phyloP scores from a whole-genome alignment of 108 stramenopile species.

The Cylindrotheca fusiformis region DNA sequence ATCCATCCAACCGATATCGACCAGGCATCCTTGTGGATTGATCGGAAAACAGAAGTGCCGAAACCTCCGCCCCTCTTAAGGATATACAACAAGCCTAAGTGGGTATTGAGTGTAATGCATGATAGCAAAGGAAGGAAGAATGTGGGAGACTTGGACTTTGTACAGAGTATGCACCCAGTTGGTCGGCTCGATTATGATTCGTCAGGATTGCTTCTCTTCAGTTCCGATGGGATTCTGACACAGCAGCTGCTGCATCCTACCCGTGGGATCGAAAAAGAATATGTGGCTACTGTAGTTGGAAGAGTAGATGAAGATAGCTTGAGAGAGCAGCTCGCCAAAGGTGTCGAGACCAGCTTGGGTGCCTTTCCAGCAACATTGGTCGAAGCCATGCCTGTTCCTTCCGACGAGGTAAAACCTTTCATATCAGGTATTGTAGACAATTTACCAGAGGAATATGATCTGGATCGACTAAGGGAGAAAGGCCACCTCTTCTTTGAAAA shows the following conservation, averaged over 20 bases:
- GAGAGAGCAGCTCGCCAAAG: slow-evolving; percentile 42
- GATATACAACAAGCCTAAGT: slow-evolving; percentile 85
- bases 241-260: slow-evolving; percentile 77
- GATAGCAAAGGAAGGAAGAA: slow-evolving; percentile 54
- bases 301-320: slow-evolving; percentile 47
- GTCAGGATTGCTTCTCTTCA: slow-evolving; percentile 76
- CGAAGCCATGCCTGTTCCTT: slow-evolving; percentile 29
- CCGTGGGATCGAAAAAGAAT: slow-evolving; percentile 74
- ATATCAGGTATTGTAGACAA: slow-evolving; percentile 33
- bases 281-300: slow-evolving; percentile 72
- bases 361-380: slow-evolving; percentile 55
- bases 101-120: slow-evolving; percentile 72
- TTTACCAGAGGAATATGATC: slow-evolving; percentile 43
- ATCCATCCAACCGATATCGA: no score
- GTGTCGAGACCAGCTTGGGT: slow-evolving; percentile 70
- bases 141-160: slow-evolving; percentile 26
- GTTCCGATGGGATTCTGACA: slow-evolving; percentile 68
- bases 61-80: slow-evolving; percentile 57
- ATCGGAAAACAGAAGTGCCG: slow-evolving; percentile 56
- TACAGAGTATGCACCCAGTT: slow-evolving; percentile 70
- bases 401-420: slow-evolving; percentile 27
- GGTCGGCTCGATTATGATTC: slow-evolving; percentile 88
- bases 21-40: slow-evolving; percentile 47
- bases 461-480: slow-evolving; percentile 32
- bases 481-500: slow-evolving; percentile 42